Percentiles rank a stretch among this genome's conserved stretches.
These are phyloP conservation scores for Glomus cerebriforme DNA, from an alignment of 192 early-diverging fungal species.

Conservation along the genomic window DNA sequence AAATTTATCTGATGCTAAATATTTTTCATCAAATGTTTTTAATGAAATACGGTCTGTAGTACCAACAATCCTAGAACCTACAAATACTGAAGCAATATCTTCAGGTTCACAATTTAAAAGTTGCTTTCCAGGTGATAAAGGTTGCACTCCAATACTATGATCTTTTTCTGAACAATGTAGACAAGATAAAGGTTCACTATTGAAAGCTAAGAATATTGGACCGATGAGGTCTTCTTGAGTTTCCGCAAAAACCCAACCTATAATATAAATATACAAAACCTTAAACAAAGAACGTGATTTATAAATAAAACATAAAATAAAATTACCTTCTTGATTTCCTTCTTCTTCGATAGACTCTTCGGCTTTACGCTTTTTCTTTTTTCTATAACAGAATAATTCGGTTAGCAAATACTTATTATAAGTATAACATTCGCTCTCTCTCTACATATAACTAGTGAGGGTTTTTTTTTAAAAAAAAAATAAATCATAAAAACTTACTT, in stretches of 20 bases:
- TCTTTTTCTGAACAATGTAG: constrained; percentile 39
- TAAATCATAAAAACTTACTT: too few species aligned
- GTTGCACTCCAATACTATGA: constrained; percentile 15
- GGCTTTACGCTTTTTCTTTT: constrained; percentile 64
- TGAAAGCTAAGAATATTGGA: constrained; percentile 67
- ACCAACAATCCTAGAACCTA: constrained; percentile 64
- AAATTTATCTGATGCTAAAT: constrained; percentile 77
- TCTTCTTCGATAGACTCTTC: constrained; percentile 47
- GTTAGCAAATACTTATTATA: neutral
- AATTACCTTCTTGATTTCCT: constrained; percentile 9
- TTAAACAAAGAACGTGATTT: neutral
- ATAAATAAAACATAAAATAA: neutral
- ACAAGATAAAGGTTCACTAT: constrained; percentile 61
- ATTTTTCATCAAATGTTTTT: constrained; percentile 65
- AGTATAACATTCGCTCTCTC: too few species aligned
- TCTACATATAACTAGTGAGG: too few species aligned
- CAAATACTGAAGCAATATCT: constrained; percentile 68
- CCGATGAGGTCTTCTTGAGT: constrained; percentile 66
- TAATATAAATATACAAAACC: neutral
- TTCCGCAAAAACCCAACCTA: constrained; percentile 69
- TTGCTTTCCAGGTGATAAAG: neutral
- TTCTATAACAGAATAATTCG: constrained; percentile 39
- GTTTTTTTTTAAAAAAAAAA: too few species aligned
- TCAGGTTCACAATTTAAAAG: constrained; percentile 43
- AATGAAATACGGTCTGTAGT: constrained; percentile 54